Percentiles rank a stretch among this genome's conserved stretches.
These are phyloP conservation scores for Neonectria coccinea DNA, from an alignment of 2,329 filamentous ascomycete species.

Conservation along the genomic window DNA sequence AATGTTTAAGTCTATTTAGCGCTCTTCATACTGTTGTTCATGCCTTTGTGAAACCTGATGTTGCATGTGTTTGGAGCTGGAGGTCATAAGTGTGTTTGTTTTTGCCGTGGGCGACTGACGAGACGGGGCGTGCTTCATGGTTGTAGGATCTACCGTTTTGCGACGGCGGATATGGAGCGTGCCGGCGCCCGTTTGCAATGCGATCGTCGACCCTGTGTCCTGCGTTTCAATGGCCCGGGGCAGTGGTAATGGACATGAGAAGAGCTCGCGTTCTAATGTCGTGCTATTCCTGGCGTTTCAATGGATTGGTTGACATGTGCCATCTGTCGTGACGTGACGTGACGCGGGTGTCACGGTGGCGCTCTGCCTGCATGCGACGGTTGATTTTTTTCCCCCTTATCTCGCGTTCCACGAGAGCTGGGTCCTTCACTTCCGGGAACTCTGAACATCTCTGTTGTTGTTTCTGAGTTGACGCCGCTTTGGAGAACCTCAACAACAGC, in stretches of 20 bases:
- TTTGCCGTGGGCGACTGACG: neutral
- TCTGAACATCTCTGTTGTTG: neutral
- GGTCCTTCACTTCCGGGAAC: neutral
- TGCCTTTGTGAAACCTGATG: conserved; percentile 12
- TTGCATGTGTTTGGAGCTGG: neutral
- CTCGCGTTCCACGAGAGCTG: conserved; percentile 13
- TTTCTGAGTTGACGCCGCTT: neutral
- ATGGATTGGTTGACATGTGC: conserved; percentile 4
- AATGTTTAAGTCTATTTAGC: conserved; percentile 25
- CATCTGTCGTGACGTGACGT: conserved; percentile 5
- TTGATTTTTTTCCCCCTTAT: conserved; percentile 2
- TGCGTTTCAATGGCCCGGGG: neutral
- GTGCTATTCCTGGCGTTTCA: neutral
- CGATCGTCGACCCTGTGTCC: neutral
- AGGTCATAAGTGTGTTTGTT: neutral
- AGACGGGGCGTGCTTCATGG: conserved; percentile 15
- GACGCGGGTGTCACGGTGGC: conserved; percentile 2
- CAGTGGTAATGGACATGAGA: neutral
- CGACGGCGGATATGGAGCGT: conserved; percentile 2
- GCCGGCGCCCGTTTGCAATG: conserved; percentile 6
- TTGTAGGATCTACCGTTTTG: conserved; percentile 20
- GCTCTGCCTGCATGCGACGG: conserved; percentile 4
- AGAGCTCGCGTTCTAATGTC: neutral
- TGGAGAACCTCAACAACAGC: too few relatives aligned
- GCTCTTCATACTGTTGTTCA: neutral